Evolutionary conservation across 805 yeast genomes (phyloP), one percentile per base, ranked within the genome.

Genomic region (Alloascoidea africana): DNA sequence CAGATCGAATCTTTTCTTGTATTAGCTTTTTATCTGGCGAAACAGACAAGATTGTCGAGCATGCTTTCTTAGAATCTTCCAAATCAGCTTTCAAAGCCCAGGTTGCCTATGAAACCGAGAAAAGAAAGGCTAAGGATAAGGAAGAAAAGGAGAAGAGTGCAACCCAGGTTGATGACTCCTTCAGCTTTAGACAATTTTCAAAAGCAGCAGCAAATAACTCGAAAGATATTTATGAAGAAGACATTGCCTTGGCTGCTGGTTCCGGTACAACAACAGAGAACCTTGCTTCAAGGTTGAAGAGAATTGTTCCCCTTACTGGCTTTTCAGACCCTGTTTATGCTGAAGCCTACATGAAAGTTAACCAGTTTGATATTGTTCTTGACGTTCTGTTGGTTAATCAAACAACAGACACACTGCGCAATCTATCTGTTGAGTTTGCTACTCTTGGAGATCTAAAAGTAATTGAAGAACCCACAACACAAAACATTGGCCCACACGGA

Each of bases 261-360:
- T 59, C 67, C 4, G 70, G 66, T 27, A 60, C 66, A 17, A 61
- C 65, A 18, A 56, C 67, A 4, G 70, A 67, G 45, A 65, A 74
- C 36, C 61, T 76, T 43, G 65, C 82, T 4, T 85, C 96, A 1
- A 80, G 84, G 59, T 69, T 91, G 52, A 80, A 75, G 57, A 86
- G 84, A 57, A 82, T 93, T 50, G 76, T 85, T 36, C 97, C 84
- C 55, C 70, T 91, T 47, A 89, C 98, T n/a, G 99, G 99, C 14
- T 91, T 86, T 59, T 82, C 96, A 0, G 99, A 91, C 56, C 94
- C 97, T 15, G 93, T 91, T 23, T 91, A 91, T 55, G 97, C 96
- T 4, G 99, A 91, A 62, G 98, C 96, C 0, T 84, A 81, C 52
- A 84, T 91, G 46, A 83, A 83, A 46, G 91, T 85, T n/a, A 94